Evolutionary conservation across 495 filamentous ascomycete genomes (phyloP).

Genomic region (Oleoguttula mirabilis): DNA sequence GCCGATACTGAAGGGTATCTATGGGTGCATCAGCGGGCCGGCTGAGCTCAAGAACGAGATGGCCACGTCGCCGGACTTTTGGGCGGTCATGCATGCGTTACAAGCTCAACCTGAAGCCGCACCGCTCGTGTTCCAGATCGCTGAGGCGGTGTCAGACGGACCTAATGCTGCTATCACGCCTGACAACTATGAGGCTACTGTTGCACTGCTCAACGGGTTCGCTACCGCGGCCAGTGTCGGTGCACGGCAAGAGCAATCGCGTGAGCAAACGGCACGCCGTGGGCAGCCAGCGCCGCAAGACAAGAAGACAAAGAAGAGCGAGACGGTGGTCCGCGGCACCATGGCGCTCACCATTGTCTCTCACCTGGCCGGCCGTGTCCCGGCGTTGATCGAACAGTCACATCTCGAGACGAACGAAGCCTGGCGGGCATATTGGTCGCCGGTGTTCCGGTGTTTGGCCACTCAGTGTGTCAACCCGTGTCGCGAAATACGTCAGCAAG

Average conservation of each 20-base stretch:
- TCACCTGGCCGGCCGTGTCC: slow-evolving; percentile 65
- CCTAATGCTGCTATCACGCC: slow-evolving; percentile 67
- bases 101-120: slow-evolving; percentile 55
- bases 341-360: slow-evolving; percentile 72
- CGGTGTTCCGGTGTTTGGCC: slow-evolving; percentile 78
- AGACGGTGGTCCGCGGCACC: slow-evolving; percentile 62
- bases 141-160: slow-evolving; percentile 54
- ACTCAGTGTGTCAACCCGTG: slow-evolving; percentile 90
- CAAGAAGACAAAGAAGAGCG: slow-evolving; percentile 46
- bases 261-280: slow-evolving; percentile 41
- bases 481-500: slow-evolving; percentile 80
- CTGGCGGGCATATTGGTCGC: slow-evolving; percentile 97
- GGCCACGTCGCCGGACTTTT: slow-evolving; percentile 93
- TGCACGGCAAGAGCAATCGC: slow-evolving; percentile 64
- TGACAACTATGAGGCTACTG: slow-evolving; percentile 85
- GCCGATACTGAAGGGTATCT: slow-evolving; percentile 64
- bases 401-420: slow-evolving; percentile 67
- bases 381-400: slow-evolving; percentile 76
- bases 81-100: slow-evolving; percentile 75
- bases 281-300: slow-evolving; percentile 5
- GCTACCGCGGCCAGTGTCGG: slow-evolving; percentile 74
- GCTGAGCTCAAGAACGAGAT: slow-evolving; percentile 77
- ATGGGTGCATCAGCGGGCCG: slow-evolving; percentile 62
- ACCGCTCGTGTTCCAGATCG: slow-evolving; percentile 67
- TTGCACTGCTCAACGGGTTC: slow-evolving; percentile 79